Conservation (phyloP, 1,284 basidiomycete genomes). For the Moesziomyces sp. region DNA sequence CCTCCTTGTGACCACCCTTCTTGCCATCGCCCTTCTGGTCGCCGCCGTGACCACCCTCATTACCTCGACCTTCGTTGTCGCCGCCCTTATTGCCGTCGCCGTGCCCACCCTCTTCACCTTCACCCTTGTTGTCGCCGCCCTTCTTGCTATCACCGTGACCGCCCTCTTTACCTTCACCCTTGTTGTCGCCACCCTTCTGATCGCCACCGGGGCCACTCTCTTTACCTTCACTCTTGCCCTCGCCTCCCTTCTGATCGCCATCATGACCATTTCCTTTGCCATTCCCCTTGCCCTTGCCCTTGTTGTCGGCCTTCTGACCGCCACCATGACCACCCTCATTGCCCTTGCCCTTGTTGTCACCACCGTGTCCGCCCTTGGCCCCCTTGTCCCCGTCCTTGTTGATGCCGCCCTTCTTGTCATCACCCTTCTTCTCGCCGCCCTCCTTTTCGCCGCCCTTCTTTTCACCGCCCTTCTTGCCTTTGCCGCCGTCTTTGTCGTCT, state of each 20-base stretch:
- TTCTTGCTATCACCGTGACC: neutral
- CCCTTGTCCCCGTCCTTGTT: neutral
- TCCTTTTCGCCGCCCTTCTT: neutral
- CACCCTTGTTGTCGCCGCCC: neutral
- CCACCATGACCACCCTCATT: neutral
- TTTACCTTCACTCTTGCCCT: no score
- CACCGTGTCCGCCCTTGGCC: neutral
- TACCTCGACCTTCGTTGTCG: slow-evolving; percentile 2
- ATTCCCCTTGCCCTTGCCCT: slow-evolving; percentile 4
- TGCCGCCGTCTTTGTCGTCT: neutral
- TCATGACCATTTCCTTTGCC: neutral
- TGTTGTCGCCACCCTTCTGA: no score
- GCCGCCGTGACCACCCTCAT: neutral
- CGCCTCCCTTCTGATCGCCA: neutral
- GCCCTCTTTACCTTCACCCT: neutral
- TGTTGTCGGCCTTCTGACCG: neutral
- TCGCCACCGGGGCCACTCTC: no score
- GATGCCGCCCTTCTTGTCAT: slow-evolving; percentile 1
- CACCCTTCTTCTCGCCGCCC: slow-evolving; percentile 6
- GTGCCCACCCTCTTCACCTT: neutral
- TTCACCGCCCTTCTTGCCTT: slow-evolving; percentile 14
- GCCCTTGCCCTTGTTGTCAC: slow-evolving; percentile 4
- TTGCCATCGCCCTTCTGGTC: slow-evolving; percentile 3
- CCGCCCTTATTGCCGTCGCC: neutral
- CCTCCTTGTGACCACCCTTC: slow-evolving; percentile 1